A percentile compares a stretch with the other conserved stretches of the same genome.
Conservation (phyloP, 2,329 filamentous ascomycete genomes). For the Paracorniculantispora psalliotae region DNA sequence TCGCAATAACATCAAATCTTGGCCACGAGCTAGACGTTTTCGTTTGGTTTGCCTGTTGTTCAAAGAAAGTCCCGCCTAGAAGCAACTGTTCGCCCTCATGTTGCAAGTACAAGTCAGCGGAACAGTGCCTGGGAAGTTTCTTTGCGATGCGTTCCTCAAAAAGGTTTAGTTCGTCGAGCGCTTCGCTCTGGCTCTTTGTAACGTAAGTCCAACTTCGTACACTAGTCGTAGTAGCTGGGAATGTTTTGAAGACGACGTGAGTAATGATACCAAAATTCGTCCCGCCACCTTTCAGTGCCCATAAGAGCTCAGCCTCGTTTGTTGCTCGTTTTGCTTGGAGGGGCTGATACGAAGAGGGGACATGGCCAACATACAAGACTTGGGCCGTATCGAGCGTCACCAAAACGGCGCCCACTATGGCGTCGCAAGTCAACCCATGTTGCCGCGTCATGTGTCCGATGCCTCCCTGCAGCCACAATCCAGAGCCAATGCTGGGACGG, state of each 20-base stretch:
- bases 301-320: conserved; percentile 47
- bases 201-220: background rate
- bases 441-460: conserved; percentile 53
- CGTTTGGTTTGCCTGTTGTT: conserved; percentile 24
- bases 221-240: background rate
- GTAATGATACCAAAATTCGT: conserved; percentile 55
- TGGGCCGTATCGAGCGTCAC: conserved; percentile 45
- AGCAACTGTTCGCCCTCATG: conserved; percentile 38
- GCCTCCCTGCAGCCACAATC: conserved; percentile 60
- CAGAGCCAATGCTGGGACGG: conserved; percentile 59
- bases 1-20: conserved; percentile 21
- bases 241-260: conserved; percentile 47
- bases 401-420: conserved; percentile 55
- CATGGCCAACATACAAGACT: conserved; percentile 39
- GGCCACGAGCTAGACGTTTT: conserved; percentile 27
- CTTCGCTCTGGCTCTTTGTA: conserved; percentile 21
- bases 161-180: conserved; percentile 30
- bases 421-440: conserved; percentile 54
- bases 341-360: conserved; percentile 43
- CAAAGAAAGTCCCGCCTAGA: conserved; percentile 49
- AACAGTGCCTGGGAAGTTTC: conserved; percentile 37
- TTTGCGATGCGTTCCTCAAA: conserved; percentile 36
- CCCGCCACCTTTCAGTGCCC: conserved; percentile 54
- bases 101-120: conserved; percentile 54
- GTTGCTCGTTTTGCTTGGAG: conserved; percentile 34